These are phyloP conservation scores for Quercus phellos DNA, from an alignment of 331 rosid genomes.

Conservation along the genomic window DNA sequence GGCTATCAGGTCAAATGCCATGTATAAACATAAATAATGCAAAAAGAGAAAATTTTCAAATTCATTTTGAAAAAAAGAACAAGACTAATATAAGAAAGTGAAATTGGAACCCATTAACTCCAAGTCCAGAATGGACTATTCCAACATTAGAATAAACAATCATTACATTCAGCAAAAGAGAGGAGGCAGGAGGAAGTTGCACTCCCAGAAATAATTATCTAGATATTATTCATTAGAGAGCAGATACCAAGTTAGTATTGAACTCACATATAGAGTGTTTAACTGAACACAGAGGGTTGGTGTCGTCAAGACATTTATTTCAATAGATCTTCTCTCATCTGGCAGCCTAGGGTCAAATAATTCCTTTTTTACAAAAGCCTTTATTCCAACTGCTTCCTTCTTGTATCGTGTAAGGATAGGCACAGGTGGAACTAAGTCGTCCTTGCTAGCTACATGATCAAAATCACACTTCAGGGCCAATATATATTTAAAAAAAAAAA, in stretches of 20 bases:
- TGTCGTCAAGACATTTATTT: constrained; percentile 71
- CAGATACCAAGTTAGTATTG: constrained; percentile 7
- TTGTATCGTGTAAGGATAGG: constrained; percentile 89
- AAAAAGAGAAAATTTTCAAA: background rate
- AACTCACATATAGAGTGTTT: constrained; percentile 90
- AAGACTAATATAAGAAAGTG: background rate
- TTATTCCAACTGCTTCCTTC: constrained; percentile 79
- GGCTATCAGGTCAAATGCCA: background rate
- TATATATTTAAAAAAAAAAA: background rate
- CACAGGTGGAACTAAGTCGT: constrained; percentile 83
- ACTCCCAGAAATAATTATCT: constrained; percentile 5
- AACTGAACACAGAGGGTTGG: constrained; percentile 84
- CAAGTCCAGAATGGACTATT: background rate
- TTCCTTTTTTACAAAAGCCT: constrained; percentile 98
- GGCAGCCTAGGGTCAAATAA: constrained; percentile 79
- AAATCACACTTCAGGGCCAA: constrained; percentile 22
- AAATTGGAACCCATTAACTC: constrained; percentile 11
- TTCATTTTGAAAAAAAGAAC: background rate
- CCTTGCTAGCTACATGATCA: constrained; percentile 74
- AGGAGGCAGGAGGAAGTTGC: background rate
- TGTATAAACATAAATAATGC: background rate
- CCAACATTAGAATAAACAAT: background rate
- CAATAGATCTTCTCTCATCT: constrained; percentile 68
- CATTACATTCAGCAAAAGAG: background rate
- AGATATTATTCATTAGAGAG: background rate